Conservation (phyloP, 2,329 filamentous ascomycete species). For the Chaetomiaceae sp. region DNA sequence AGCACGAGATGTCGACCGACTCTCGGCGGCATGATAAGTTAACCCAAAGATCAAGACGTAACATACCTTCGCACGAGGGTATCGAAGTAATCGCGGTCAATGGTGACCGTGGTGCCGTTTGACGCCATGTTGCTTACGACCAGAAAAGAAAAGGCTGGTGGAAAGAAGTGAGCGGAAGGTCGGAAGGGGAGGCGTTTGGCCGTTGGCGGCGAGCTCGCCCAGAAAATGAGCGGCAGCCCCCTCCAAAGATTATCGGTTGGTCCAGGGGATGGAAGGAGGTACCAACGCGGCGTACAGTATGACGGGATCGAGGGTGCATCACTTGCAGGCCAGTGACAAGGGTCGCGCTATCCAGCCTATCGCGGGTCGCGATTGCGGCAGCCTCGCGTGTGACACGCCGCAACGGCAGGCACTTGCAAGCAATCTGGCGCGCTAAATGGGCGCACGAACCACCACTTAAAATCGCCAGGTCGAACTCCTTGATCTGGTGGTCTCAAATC, state of each 20-base stretch:
- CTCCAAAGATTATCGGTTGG: conserved; percentile 5
- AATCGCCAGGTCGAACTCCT: no score
- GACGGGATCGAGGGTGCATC: conserved; percentile 1
- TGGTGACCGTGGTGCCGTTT: conserved; percentile 39
- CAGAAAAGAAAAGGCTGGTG: conserved; percentile 11
- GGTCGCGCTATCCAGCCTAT: conserved; percentile 7
- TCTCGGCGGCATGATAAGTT: neutral
- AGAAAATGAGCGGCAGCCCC: conserved; percentile 6
- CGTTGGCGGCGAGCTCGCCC: conserved; percentile 8
- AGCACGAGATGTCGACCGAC: neutral
- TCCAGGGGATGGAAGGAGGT: conserved; percentile 1
- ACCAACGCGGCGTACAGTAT: neutral
- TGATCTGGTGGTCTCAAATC: no score
- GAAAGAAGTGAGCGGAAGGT: conserved; percentile 18
- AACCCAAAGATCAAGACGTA: conserved; percentile 25
- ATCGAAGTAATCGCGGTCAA: conserved; percentile 56
- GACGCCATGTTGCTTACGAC: conserved; percentile 13
- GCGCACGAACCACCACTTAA: conserved; percentile 7
- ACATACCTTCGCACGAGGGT: conserved; percentile 54
- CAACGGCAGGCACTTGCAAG: neutral
- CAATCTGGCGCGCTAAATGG: neutral
- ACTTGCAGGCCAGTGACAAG: neutral
- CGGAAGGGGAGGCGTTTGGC: neutral
- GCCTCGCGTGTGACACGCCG: conserved; percentile 4
- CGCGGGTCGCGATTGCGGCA: neutral